These are phyloP conservation scores for Aspergillus sp. DNA, from an alignment of 2,329 filamentous ascomycete genomes.

Conservation along the genomic window DNA sequence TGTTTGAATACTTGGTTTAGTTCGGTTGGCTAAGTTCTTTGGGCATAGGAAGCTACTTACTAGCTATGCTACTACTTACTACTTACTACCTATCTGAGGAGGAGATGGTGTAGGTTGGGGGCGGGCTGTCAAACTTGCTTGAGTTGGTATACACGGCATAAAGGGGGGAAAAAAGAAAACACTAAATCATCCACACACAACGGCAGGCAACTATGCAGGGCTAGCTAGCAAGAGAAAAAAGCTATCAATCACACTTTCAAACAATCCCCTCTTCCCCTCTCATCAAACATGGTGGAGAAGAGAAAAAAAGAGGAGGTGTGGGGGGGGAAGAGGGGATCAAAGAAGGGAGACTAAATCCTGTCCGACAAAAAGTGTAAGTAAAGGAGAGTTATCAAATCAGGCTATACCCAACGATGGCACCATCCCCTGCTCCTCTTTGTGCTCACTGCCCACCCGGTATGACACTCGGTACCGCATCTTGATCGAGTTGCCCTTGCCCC, in stretches of 20 bases:
- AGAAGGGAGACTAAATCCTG: not conserved
- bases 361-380: not conserved
- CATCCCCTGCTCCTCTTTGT: constrained; percentile 79
- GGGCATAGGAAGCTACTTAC: too few species aligned
- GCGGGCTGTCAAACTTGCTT: not conserved
- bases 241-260: too few species aligned
- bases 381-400: constrained; percentile 37
- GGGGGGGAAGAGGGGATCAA: not conserved
- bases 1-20: not conserved
- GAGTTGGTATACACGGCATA: not conserved
- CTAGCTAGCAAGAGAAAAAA: not conserved
- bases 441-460: constrained; percentile 67
- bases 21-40: not conserved
- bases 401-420: constrained; percentile 76
- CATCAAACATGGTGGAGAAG: too few species aligned
- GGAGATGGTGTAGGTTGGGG: not conserved
- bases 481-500: constrained; percentile 72
- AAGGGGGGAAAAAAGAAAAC: too few species aligned
- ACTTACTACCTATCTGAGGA: not conserved
- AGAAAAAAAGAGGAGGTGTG: too few species aligned
- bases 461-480: constrained; percentile 88
- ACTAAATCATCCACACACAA: not conserved
- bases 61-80: not conserved
- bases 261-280: too few species aligned
- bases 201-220: not conserved